A percentile compares a stretch with the other conserved stretches of the same genome.
phyloP scores from a whole-genome alignment of 257 asterid genomes.

The Echites panduratus region DNA sequence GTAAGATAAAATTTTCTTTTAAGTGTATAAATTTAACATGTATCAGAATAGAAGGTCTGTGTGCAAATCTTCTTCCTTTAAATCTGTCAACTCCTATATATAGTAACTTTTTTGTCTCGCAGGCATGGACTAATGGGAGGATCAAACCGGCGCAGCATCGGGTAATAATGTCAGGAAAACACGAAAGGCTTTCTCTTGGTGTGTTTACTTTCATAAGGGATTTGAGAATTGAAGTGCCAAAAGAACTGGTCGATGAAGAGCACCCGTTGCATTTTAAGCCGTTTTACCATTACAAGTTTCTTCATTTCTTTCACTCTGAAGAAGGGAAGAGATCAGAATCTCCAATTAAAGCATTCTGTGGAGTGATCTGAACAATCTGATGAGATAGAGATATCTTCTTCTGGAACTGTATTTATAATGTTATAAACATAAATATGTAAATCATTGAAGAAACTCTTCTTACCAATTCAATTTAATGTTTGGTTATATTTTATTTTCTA shows the following conservation, averaged over 20 bases:
- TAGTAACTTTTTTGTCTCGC: not conserved
- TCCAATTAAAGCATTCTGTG: not conserved
- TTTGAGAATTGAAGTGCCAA: slow-evolving; percentile 34
- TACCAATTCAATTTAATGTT: no score
- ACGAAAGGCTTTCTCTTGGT: slow-evolving; percentile 42
- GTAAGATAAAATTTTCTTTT: slow-evolving; percentile 21
- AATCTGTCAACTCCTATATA: no score
- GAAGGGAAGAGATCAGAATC: not conserved
- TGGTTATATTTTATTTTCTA: no score
- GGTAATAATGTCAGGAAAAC: slow-evolving; percentile 43
- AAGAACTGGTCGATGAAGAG: slow-evolving; percentile 46
- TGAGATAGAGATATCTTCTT: no score
- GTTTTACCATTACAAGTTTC: slow-evolving; percentile 53
- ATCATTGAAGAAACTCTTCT: no score
- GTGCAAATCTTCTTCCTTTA: no score
- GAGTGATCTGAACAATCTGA: no score
- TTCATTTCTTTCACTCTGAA: not conserved
- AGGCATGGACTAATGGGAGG: slow-evolving; percentile 70
- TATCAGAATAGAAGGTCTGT: no score
- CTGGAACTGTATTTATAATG: no score
- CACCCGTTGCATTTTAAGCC: slow-evolving; percentile 49
- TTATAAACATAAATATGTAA: no score
- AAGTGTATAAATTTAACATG: no score
- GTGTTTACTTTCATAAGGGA: slow-evolving; percentile 37
- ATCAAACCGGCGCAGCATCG: slow-evolving; percentile 41